Evolutionary conservation across 148 eudicot species (phyloP), one percentile per base, ranked within the genome.

Genomic region (Selenicereus undatus): DNA sequence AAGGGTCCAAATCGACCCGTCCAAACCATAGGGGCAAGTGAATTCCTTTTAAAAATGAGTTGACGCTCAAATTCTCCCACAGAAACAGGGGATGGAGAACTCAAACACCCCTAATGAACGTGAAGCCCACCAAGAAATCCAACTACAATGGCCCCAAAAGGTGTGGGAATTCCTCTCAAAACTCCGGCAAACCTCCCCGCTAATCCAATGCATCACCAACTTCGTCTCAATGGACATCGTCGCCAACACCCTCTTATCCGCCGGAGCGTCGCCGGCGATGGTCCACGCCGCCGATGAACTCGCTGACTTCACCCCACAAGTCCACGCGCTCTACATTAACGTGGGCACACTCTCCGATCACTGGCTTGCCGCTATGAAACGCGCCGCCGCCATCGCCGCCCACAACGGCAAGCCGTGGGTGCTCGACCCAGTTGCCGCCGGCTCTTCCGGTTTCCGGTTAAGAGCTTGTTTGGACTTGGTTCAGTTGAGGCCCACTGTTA

Each of bases 391-490:
- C 76, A 27, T 79, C 14, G 93, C 97, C 4, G 68, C 64, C 18
- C 13, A 43, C 22, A 32, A 68, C 20, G 80, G 83, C 0, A 92
- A 76, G 77, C 98, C 98, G 0, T 95, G 99, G 99, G 97, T 95
- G 76, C 93, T 95, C 73, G 99, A 95, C 89, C 97, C 99, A 0
- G 99, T 91, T 16, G 99, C 97, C 9, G 95, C 91, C 26, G 97
- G 95, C 0, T 91, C 87, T 58, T 89, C 97, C 20, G 66, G 80
- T 54, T 92, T 95, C 77, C 87, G 97, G 86, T 76, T 95, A 81
- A 79, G 80, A 84, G 97, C 95, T 71, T 95, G 99, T 84, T 82
- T 92, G 83, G 97, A 93, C 42, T 77, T 95, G 77, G 68, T 93
- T 29, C 84, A 45, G 58, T 76, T 93, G 86, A 86, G 82, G 65